phyloP scores from a whole-genome alignment of 106 monocot species.

The Dendrobium officinale region DNA sequence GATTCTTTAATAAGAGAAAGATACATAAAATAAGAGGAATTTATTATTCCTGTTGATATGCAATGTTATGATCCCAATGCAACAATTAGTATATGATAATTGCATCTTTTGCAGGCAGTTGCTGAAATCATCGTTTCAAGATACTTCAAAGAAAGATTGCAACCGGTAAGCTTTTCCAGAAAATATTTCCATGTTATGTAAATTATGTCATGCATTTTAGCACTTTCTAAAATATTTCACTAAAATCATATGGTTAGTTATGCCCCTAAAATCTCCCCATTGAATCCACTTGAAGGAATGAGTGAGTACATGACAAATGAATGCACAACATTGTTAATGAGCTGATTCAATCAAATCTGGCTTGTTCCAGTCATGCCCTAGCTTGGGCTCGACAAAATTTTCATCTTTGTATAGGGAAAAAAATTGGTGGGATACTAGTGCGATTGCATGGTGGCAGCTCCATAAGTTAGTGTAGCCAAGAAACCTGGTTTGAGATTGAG shows the following conservation, averaged over 20 bases:
- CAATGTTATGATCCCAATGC: neutral
- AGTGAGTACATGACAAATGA: neutral
- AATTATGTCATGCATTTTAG: constrained; percentile 1
- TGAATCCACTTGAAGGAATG: neutral
- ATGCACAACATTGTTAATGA: neutral
- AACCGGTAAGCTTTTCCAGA: constrained; percentile 48
- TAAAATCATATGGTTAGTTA: constrained; percentile 5
- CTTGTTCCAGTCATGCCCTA: neutral
- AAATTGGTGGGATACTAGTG: neutral
- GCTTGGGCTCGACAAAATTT: neutral
- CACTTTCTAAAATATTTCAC: neutral
- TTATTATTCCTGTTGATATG: neutral
- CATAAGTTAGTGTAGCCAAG: too few relatives aligned
- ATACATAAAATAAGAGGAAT: neutral
- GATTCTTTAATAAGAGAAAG: neutral
- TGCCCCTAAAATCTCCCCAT: neutral
- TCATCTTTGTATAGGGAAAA: neutral
- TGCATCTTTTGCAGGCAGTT: constrained; percentile 59
- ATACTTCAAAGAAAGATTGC: constrained; percentile 51
- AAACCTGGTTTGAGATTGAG: too few relatives aligned
- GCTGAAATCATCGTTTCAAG: constrained; percentile 79
- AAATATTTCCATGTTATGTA: constrained; percentile 5
- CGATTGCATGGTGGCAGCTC: neutral
- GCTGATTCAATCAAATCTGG: neutral
- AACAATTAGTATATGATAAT: neutral